These are phyloP conservation scores for Paramecium sexaurelia DNA, from an alignment of 73 alveolate genomes.

Conservation along the genomic window DNA sequence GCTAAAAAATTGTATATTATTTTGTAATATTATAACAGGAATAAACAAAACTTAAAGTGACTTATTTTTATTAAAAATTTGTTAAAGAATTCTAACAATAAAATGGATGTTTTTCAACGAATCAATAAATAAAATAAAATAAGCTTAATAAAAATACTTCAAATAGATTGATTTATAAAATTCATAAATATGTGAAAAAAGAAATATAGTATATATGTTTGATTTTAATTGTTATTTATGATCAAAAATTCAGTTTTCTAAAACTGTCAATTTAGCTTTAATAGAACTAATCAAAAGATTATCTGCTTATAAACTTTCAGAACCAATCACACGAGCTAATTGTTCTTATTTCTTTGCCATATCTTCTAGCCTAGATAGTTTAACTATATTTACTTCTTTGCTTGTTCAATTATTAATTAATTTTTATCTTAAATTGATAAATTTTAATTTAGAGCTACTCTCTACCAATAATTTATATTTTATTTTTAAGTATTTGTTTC, in stretches of 20 bases:
- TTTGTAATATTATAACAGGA: too few species aligned
- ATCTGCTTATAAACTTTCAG: background rate
- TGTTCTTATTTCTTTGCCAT: conserved; percentile 5
- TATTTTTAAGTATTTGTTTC: background rate
- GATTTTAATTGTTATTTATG: background rate
- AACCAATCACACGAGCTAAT: background rate
- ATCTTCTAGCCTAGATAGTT: background rate
- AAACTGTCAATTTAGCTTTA: conserved; percentile 32
- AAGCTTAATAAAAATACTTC: too few species aligned
- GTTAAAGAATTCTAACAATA: too few species aligned
- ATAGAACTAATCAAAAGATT: background rate
- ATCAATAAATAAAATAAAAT: too few species aligned
- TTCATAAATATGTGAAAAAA: too few species aligned
- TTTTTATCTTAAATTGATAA: background rate
- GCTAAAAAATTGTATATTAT: too few species aligned
- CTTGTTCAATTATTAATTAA: background rate
- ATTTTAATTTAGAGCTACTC: background rate
- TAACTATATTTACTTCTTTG: background rate
- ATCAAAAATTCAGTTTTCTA: background rate
- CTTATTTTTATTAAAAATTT: too few species aligned
- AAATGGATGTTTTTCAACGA: too few species aligned
- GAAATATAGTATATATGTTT: too few species aligned
- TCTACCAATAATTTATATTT: conserved; percentile 4
- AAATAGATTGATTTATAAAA: too few species aligned
- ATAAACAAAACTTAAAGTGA: too few species aligned